These are phyloP conservation scores for Coemansia sp. DNA, from an alignment of 192 early-diverging fungal genomes.

Conservation along the genomic window DNA sequence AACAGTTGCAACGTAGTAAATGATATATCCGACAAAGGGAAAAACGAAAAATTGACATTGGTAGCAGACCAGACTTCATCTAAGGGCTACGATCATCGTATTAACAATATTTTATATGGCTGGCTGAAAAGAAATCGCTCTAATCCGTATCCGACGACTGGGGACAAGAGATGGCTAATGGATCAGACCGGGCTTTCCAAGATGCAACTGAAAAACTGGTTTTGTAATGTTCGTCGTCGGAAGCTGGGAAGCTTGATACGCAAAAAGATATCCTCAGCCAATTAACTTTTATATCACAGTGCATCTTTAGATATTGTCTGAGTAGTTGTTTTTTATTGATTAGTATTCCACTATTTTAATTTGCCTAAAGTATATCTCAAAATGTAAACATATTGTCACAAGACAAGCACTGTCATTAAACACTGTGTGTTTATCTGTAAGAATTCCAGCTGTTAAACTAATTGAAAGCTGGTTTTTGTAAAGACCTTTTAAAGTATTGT, in stretches of 20 bases:
- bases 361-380: too few species aligned
- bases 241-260: conserved; percentile 22
- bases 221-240: conserved; percentile 50
- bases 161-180: conserved; percentile 37
- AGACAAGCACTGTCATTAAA: too few species aligned
- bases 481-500: too few species aligned
- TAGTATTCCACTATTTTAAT: too few species aligned
- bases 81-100: conserved; percentile 16
- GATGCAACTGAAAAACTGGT: conserved; percentile 55
- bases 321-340: too few species aligned
- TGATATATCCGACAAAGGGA: not conserved
- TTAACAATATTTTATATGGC: conserved; percentile 25
- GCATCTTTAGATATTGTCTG: too few species aligned
- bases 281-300: too few species aligned
- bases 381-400: too few species aligned
- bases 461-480: too few species aligned
- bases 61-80: not conserved
- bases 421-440: too few species aligned
- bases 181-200: conserved; percentile 30
- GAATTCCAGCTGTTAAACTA: too few species aligned
- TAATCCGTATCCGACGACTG: conserved; percentile 33
- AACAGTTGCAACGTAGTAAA: not conserved
- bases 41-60: not conserved
- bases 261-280: conserved; percentile 8
- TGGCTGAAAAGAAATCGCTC: conserved; percentile 22